Evolutionary conservation across 495 filamentous ascomycete species (phyloP).

Genomic region (Xylaria longipes): DNA sequence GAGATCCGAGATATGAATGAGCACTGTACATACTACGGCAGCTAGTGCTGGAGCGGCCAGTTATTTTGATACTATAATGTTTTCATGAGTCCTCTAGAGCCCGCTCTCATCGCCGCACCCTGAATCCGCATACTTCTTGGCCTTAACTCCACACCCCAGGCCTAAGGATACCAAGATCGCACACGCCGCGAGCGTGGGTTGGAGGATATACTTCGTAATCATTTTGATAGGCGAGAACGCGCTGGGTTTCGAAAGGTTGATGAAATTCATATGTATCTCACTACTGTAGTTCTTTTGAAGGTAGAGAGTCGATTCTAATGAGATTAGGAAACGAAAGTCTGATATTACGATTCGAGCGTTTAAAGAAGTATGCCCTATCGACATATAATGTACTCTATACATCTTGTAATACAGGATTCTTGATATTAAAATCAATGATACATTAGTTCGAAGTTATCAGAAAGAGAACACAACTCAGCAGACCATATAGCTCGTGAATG

Average conservation of each 20-base stretch:
- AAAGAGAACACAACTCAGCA: neutral
- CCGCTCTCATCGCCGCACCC: too few relatives aligned
- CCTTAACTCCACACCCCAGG: too few relatives aligned
- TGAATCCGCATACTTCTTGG: too few relatives aligned
- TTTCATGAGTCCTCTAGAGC: too few relatives aligned
- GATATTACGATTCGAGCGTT: too few relatives aligned
- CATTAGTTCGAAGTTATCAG: neutral
- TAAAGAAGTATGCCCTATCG: too few relatives aligned
- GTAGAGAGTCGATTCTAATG: neutral
- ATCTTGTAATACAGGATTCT: neutral
- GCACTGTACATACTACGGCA: neutral
- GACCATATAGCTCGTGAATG: too few relatives aligned
- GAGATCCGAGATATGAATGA: neutral
- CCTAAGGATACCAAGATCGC: too few relatives aligned
- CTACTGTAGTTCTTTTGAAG: neutral
- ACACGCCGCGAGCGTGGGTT: too few relatives aligned
- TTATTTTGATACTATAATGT: neutral
- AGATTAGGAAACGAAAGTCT: neutral
- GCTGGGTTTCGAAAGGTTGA: too few relatives aligned
- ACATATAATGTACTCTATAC: neutral
- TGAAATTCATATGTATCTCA: neutral
- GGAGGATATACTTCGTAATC: too few relatives aligned
- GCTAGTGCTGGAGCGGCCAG: neutral
- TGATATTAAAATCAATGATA: neutral
- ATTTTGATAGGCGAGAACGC: too few relatives aligned